phyloP scores from a whole-genome alignment of 345 rosid genomes.

The Ceriops decandra region DNA sequence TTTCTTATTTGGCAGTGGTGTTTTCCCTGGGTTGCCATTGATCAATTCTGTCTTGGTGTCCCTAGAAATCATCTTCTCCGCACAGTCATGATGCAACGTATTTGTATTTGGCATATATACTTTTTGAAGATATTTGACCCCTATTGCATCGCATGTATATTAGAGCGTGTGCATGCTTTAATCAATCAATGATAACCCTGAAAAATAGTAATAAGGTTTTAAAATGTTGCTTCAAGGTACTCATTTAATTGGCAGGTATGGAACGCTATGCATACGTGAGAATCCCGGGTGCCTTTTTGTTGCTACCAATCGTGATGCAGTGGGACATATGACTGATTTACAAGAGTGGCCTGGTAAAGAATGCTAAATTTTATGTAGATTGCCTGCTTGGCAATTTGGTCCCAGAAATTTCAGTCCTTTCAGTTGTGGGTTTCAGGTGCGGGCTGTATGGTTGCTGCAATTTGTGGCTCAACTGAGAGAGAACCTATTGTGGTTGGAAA shows the following conservation, averaged over 20 bases:
- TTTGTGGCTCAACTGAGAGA: conserved; percentile 65
- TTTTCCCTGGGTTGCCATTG: neutral
- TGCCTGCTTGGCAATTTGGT: conserved; percentile 1
- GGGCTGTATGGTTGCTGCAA: conserved; percentile 89
- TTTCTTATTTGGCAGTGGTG: neutral
- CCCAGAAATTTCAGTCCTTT: conserved; percentile 8
- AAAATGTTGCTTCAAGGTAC: neutral
- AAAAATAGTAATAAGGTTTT: neutral
- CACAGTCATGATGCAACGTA: neutral
- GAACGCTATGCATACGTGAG: conserved; percentile 86
- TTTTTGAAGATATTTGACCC: neutral
- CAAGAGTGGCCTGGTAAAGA: conserved; percentile 94
- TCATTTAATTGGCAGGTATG: conserved; percentile 52
- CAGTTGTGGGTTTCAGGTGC: conserved; percentile 58
- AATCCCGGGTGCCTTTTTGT: conserved; percentile 91
- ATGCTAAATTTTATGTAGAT: neutral
- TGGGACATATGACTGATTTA: conserved; percentile 75
- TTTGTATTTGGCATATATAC: neutral
- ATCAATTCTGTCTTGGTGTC: neutral
- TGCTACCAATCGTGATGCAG: conserved; percentile 87
- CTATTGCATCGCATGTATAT: too few species aligned
- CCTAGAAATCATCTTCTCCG: neutral
- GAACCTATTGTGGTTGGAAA: conserved; percentile 91
- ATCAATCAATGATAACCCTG: too few species aligned
- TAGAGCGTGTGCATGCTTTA: too few species aligned